Percentiles rank a stretch among this genome's conserved stretches.
Evolutionary conservation across 2,329 filamentous ascomycete genomes (phyloP).

Genomic region (Aspergillus persii): DNA sequence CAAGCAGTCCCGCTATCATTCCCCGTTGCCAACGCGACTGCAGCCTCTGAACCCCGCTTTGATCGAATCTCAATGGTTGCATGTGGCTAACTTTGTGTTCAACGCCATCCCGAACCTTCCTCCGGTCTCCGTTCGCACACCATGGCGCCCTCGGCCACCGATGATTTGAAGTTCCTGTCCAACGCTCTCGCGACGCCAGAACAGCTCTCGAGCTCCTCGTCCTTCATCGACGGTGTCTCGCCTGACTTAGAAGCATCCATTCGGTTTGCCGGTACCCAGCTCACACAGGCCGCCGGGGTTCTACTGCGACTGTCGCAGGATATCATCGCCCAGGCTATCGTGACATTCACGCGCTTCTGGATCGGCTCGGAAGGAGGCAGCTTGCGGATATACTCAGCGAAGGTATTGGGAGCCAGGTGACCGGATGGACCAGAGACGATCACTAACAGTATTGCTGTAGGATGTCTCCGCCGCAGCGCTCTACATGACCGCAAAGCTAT

Average conservation of each 20-base stretch:
- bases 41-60: too few species aligned
- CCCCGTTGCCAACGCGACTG: too few species aligned
- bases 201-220: conserved; percentile 46
- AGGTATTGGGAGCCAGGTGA: conserved; percentile 28
- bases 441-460: conserved; percentile 43
- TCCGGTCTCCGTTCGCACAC: neutral
- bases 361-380: conserved; percentile 51
- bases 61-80: neutral
- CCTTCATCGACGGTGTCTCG: conserved; percentile 43
- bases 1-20: too few species aligned
- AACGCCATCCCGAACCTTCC: neutral
- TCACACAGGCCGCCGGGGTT: conserved; percentile 54
- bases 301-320: conserved; percentile 82
- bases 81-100: neutral
- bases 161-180: conserved; percentile 37
- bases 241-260: conserved; percentile 44
- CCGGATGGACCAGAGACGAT: neutral
- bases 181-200: conserved; percentile 47
- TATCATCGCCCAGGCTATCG: conserved; percentile 78
- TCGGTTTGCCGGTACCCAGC: conserved; percentile 43
- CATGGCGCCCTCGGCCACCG: conserved; percentile 25
- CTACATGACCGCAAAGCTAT: conserved; percentile 80
- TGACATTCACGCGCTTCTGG: conserved; percentile 81
- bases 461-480: conserved; percentile 78
- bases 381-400: conserved; percentile 41